Evolutionary conservation across 441 rosid species (phyloP).

Genomic region (Gossypium lobatum): DNA sequence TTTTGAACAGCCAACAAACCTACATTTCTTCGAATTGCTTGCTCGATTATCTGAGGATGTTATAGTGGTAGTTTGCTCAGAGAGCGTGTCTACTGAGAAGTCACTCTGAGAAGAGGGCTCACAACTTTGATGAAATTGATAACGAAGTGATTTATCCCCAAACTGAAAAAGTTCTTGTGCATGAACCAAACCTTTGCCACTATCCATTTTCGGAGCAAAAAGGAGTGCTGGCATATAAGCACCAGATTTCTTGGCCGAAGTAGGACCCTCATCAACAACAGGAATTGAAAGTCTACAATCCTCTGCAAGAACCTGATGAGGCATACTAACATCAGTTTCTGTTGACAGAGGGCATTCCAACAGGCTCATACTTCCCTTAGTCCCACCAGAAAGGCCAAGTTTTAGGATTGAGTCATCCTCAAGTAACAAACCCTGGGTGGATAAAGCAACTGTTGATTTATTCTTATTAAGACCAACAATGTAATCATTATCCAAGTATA

Average conservation of each 20-base stretch:
- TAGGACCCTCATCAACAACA: conserved; percentile 82
- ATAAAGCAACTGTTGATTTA: conserved; percentile 33
- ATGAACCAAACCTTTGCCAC: conserved; percentile 26
- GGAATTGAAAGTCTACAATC: conserved; percentile 38
- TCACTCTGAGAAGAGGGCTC: conserved; percentile 52
- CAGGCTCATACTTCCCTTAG: conserved; percentile 33
- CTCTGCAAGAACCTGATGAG: conserved; percentile 24
- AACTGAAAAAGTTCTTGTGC: conserved; percentile 38
- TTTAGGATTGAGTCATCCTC: conserved; percentile 53
- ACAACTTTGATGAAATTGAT: conserved; percentile 34
- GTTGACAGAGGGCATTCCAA: conserved; percentile 43
- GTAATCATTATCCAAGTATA: conserved; percentile 33
- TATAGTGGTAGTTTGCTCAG: conserved; percentile 47
- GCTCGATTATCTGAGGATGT: conserved; percentile 51
- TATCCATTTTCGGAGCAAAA: conserved; percentile 51
- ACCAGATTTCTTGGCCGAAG: conserved; percentile 87
- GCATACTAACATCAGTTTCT: conserved; percentile 26
- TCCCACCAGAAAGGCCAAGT: conserved; percentile 68
- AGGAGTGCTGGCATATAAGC: conserved; percentile 86
- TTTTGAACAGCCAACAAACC: conserved; percentile 65
- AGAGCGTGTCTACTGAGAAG: conserved; percentile 43
- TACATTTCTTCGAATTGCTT: conserved; percentile 62
- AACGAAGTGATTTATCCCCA: conserved; percentile 32
- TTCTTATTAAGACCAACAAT: conserved; percentile 27
- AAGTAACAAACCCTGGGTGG: conserved; percentile 33